Percentiles rank a stretch among this genome's conserved stretches.
phyloP scores from a whole-genome alignment of 345 rosid genomes.

The Moringa oleifera region DNA sequence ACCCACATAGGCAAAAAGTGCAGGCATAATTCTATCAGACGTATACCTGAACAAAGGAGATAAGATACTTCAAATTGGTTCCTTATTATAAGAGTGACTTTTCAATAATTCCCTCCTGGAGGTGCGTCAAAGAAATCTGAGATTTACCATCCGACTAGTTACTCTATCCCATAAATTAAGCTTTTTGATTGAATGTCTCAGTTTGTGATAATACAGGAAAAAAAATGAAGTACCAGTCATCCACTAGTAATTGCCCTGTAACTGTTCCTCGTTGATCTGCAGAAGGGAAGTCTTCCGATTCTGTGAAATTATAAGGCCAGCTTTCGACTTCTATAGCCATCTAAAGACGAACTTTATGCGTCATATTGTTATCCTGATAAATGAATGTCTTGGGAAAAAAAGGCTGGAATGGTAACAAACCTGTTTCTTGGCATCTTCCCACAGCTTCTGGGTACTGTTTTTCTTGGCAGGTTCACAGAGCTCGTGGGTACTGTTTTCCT shows the following conservation, averaged over 20 bases:
- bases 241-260: slow-evolving; percentile 50
- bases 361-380: no score
- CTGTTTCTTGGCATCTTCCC: slow-evolving; percentile 81
- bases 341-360: slow-evolving; percentile 22
- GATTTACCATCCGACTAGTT: no score
- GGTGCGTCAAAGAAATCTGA: no score
- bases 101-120: no score
- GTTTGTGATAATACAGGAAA: not conserved
- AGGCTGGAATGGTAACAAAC: no score
- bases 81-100: no score
- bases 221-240: slow-evolving; percentile 37
- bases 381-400: no score
- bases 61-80: no score
- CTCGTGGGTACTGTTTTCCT: no score
- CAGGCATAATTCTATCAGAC: slow-evolving; percentile 14
- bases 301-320: slow-evolving; percentile 70
- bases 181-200: no score
- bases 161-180: no score
- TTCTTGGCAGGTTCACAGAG: no score
- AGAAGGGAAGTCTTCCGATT: slow-evolving; percentile 48
- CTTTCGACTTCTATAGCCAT: slow-evolving; percentile 42
- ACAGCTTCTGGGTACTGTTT: slow-evolving; percentile 32
- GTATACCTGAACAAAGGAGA: not conserved
- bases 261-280: slow-evolving; percentile 51
- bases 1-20: slow-evolving; percentile 55